Evolutionary conservation across 371 early-diverging fungal genomes (phyloP).

Genomic region (Apophysomyces ossiformis): DNA sequence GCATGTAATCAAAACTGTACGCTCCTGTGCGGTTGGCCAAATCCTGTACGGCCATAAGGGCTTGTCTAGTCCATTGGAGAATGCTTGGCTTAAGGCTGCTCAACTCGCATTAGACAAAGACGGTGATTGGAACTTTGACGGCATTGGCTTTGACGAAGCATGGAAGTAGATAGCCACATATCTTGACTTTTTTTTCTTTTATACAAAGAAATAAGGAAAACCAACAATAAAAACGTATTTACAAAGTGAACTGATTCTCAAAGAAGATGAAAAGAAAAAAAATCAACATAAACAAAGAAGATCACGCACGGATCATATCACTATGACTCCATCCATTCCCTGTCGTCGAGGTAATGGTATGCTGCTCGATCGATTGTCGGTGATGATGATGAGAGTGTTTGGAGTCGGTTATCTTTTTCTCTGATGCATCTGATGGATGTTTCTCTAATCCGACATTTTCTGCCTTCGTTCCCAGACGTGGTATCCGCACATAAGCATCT

Average conservation of each 20-base stretch:
- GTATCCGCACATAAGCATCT: slow-evolving; percentile 84
- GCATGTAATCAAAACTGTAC: slow-evolving; percentile 59
- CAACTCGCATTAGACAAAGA: slow-evolving; percentile 39
- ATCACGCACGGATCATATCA: slow-evolving; percentile 16
- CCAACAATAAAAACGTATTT: not conserved
- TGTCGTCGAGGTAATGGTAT: not conserved
- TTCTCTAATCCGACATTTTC: slow-evolving; percentile 58
- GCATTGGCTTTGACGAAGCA: slow-evolving; percentile 44
- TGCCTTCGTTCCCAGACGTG: slow-evolving; percentile 67
- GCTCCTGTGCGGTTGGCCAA: slow-evolving; percentile 51
- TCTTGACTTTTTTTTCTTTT: not conserved
- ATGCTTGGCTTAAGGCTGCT: slow-evolving; percentile 41
- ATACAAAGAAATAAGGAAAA: not conserved
- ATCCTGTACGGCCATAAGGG: slow-evolving; percentile 37
- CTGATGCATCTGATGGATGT: not conserved
- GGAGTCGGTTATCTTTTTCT: not conserved
- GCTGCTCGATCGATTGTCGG: slow-evolving; percentile 13
- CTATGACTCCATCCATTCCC: slow-evolving; percentile 27
- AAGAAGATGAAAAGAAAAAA: not conserved
- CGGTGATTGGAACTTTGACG: slow-evolving; percentile 46
- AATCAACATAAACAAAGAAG: not conserved
- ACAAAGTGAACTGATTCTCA: not conserved
- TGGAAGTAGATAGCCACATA: slow-evolving; percentile 26
- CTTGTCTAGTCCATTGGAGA: slow-evolving; percentile 13
- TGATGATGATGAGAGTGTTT: not conserved